Conservation (phyloP, 164 flowering plant species). For the Magnolia officinalis region DNA sequence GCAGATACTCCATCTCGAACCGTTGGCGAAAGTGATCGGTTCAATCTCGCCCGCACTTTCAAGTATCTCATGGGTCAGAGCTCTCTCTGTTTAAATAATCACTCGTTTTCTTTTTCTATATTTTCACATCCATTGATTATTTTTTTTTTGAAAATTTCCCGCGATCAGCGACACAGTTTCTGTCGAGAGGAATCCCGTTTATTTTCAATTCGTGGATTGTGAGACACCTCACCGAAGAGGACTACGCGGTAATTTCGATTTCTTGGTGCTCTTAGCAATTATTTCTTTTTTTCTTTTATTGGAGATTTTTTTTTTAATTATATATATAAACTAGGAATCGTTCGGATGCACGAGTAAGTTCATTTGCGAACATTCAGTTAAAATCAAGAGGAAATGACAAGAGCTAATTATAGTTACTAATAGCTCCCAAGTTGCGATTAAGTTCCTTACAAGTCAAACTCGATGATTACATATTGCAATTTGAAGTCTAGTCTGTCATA, state of each 20-base stretch:
- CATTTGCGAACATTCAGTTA: neutral
- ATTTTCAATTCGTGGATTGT: conserved; percentile 89
- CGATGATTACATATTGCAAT: no score
- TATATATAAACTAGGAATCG: neutral
- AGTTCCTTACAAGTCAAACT: no score
- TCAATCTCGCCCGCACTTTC: conserved; percentile 69
- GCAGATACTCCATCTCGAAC: neutral
- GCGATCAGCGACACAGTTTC: conserved; percentile 73
- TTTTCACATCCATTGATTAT: neutral
- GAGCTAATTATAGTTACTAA: no score
- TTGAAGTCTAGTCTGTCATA: no score
- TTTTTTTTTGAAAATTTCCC: neutral
- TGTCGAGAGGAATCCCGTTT: conserved; percentile 89
- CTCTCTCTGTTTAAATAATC: neutral
- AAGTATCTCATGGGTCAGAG: conserved; percentile 74
- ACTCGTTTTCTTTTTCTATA: neutral
- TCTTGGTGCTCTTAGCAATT: neutral
- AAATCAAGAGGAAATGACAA: no score
- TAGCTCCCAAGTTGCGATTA: no score
- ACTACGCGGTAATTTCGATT: conserved; percentile 65
- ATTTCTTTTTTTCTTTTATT: neutral
- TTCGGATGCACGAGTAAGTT: no score
- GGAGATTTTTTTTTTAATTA: no score
- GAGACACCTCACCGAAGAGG: conserved; percentile 67
- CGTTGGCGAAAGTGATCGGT: conserved; percentile 25